These are phyloP conservation scores for Citrullus mucosospermus DNA, from an alignment of 306 rosid species.

Conservation along the genomic window DNA sequence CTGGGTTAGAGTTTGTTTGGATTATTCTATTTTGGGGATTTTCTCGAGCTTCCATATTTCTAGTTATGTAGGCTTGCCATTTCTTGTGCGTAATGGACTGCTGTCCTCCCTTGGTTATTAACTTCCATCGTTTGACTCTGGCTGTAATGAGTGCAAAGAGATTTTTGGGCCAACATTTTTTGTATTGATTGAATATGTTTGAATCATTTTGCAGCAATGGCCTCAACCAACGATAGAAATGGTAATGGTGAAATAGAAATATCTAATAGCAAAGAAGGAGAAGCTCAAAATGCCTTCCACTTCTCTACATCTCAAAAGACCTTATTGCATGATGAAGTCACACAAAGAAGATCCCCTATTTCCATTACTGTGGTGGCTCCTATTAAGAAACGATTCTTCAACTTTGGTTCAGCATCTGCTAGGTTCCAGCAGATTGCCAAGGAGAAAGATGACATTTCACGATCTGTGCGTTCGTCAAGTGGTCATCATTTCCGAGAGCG, in stretches of 20 bases:
- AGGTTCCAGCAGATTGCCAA: conserved; percentile 41
- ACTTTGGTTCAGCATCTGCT: conserved; percentile 70
- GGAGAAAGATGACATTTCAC: conserved; percentile 53
- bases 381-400: conserved; percentile 33
- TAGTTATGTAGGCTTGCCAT: neutral
- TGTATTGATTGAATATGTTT: conserved; percentile 8
- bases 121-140: neutral
- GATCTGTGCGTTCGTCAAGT: conserved; percentile 38
- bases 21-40: neutral
- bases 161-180: neutral
- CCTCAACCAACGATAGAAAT: conserved; percentile 29
- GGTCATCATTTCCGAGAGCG: conserved; percentile 36
- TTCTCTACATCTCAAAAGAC: conserved; percentile 26
- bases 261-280: conserved; percentile 24
- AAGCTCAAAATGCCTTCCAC: conserved; percentile 26
- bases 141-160: neutral
- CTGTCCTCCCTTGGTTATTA: too few relatives aligned
- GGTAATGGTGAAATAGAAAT: conserved; percentile 40
- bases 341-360: conserved; percentile 23
- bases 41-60: neutral
- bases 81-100: neutral
- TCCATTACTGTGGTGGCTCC: conserved; percentile 19
- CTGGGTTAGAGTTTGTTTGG: conserved; percentile 4
- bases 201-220: conserved; percentile 28
- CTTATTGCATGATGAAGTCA: conserved; percentile 24